These are phyloP conservation scores for Litsea cubeba DNA, from an alignment of 164 flowering plant species.

Conservation along the genomic window DNA sequence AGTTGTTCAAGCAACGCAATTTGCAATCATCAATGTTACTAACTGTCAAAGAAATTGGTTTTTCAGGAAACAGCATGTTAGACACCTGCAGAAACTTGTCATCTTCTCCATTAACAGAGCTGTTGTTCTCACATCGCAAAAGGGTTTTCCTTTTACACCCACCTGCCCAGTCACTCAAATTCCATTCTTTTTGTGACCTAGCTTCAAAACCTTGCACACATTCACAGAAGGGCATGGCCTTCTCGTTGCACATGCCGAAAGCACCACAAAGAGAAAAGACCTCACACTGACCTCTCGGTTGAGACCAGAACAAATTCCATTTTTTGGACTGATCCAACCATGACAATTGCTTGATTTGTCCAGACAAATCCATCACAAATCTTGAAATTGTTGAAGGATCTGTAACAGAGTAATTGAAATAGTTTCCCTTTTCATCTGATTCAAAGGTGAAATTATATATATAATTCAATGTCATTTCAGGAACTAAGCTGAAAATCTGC, in stretches of 20 bases:
- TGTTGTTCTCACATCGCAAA: slow-evolving; percentile 15
- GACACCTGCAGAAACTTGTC: slow-evolving; percentile 6
- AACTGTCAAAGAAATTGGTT: neutral
- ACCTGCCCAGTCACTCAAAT: slow-evolving; percentile 10
- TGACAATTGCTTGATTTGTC: slow-evolving; percentile 17
- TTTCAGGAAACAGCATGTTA: slow-evolving; percentile 8
- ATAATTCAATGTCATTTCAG: slow-evolving; percentile 17
- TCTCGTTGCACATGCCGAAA: slow-evolving; percentile 19
- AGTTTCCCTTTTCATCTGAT: slow-evolving; percentile 5
- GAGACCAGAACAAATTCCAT: slow-evolving; percentile 27
- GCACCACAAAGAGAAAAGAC: slow-evolving; percentile 23
- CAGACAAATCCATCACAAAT: slow-evolving; percentile 16
- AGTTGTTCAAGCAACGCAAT: slow-evolving; percentile 16
- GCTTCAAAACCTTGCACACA: slow-evolving; percentile 22
- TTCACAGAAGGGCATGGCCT: neutral
- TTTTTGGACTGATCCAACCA: slow-evolving; percentile 1
- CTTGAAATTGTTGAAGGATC: slow-evolving; percentile 10
- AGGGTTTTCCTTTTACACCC: slow-evolving; percentile 24
- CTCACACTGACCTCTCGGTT: slow-evolving; percentile 14
- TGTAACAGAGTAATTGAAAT: slow-evolving; percentile 13
- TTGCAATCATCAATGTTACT: slow-evolving; percentile 7
- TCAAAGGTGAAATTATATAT: slow-evolving; percentile 16
- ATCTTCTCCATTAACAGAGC: neutral
- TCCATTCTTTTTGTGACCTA: slow-evolving; percentile 11
- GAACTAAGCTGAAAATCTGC: slow-evolving; percentile 9